A percentile compares a stretch with the other conserved stretches of the same genome.
Conservation (phyloP, 148 eudicot species). For the Rhododendron simsii region DNA sequence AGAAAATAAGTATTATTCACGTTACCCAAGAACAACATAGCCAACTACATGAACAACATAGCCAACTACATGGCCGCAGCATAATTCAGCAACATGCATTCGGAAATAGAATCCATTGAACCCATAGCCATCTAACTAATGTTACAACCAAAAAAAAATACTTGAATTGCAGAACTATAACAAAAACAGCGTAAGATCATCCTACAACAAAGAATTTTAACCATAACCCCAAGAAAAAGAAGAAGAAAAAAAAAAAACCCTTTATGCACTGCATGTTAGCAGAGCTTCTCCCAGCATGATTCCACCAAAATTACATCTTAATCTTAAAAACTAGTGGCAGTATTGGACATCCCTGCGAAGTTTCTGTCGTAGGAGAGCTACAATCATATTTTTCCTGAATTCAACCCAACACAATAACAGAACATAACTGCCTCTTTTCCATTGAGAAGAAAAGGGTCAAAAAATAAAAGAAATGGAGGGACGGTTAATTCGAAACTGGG, state of each 20-base stretch:
- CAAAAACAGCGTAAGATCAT: constrained; percentile 11
- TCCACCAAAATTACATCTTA: constrained; percentile 26
- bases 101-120: not conserved
- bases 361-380: constrained; percentile 35
- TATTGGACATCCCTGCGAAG: constrained; percentile 13
- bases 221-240: constrained; percentile 3
- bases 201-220: constrained; percentile 12
- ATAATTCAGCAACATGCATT: not conserved
- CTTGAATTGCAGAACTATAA: constrained; percentile 8
- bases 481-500: constrained; percentile 13
- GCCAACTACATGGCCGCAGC: too few species aligned
- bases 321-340: constrained; percentile 26
- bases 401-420: constrained; percentile 27
- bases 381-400: constrained; percentile 28
- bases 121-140: not conserved
- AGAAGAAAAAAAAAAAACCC: constrained; percentile 2
- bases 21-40: too few species aligned
- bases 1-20: too few species aligned
- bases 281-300: constrained; percentile 23
- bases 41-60: too few species aligned
- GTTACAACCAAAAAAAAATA: not conserved
- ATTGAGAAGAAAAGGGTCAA: constrained; percentile 16
- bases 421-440: constrained; percentile 16
- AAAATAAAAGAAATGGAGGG: constrained; percentile 24
- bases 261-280: constrained; percentile 25